Percentiles rank a stretch among this genome's conserved stretches.
Evolutionary conservation across 1,284 basidiomycete genomes (phyloP).

Genomic region (Cronartium quercuum): DNA sequence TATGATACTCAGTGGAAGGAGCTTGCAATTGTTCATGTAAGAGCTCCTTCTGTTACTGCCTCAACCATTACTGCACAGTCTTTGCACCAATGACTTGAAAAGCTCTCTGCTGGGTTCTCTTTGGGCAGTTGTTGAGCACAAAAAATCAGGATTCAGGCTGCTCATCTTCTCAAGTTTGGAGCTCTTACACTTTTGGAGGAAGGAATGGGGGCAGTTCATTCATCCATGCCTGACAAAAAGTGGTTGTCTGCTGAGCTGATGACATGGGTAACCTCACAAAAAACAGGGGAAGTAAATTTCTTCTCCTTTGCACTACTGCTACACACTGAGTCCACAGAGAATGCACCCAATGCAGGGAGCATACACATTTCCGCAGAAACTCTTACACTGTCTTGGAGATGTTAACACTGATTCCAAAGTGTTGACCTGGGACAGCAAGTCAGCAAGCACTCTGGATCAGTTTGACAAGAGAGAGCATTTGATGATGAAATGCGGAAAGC

Average conservation of each 20-base stretch:
- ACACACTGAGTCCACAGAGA: too few relatives aligned
- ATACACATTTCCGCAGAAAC: too few relatives aligned
- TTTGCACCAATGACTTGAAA: neutral
- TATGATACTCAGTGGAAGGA: neutral
- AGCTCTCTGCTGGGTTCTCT: neutral
- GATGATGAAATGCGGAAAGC: too few relatives aligned
- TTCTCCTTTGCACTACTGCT: neutral
- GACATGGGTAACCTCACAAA: constrained; percentile 2
- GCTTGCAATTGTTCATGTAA: neutral
- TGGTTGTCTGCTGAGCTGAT: neutral
- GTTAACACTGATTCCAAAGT: too few relatives aligned
- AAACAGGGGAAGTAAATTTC: constrained; percentile 1
- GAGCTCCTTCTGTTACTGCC: neutral
- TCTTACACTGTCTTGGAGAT: too few relatives aligned
- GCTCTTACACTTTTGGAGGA: neutral
- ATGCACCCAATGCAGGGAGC: too few relatives aligned
- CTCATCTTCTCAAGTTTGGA: neutral
- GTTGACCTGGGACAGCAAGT: too few relatives aligned
- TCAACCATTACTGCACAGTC: constrained; percentile 11
- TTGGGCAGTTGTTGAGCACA: neutral
- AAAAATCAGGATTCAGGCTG: constrained; percentile 7
- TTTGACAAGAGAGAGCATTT: too few relatives aligned
- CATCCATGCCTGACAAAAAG: constrained; percentile 1
- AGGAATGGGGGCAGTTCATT: neutral
- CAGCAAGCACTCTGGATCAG: too few relatives aligned